Base-by-base conservation (phyloP, 2,329 filamentous ascomycete genomes). In the Venturia carpophila region DNA sequence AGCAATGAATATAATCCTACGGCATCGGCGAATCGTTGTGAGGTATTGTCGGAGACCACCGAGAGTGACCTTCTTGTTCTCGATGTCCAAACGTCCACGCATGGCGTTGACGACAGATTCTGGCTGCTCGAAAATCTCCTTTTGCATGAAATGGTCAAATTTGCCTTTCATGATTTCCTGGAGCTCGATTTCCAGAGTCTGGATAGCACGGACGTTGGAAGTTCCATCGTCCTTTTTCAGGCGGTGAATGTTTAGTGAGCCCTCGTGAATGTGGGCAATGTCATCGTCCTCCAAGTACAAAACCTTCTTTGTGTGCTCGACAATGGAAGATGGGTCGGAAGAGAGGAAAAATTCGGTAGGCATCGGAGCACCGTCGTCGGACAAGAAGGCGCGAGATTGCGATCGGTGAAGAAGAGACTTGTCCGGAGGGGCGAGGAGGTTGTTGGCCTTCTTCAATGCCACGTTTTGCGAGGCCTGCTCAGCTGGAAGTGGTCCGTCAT, bases 91-190 rank as follows among this genome's bases (percentile, higher is more conserved):
- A 81, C 94, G 94, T 80, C 94, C 94, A 87, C 94, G 91, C 94
- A 99, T 99, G 70, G 94, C 97, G 85, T 99, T 99, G 82, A 99
- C 88, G 68, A 99, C 91, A 17, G 94, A 99, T 81, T 99, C 94
- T 74, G 94, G 94, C 83, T 99, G 94, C 84, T 99, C 94, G 78
- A 99, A 99, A 74, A 99, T 99, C 79, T 99, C 94, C 87, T 99
- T 99, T 79, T 99, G 94, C 94, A 99, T 99, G 84, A 97, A 99
- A 82, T 99, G 94, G 78, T 99, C 94, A 79, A 97, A 99, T 77
- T 94, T 95, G 79, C 94, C 94, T 88, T 99, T 99, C 94, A 99
- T 99, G 80, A 99, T 99, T 83, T 99, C 92, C 83, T 99, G 94
- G 69, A 99, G 88, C 83, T 99, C 92, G 62, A 99, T 90, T 83